Evolutionary conservation across 2,329 filamentous ascomycete species (phyloP).

Genomic region (Epichloe bromicola): DNA sequence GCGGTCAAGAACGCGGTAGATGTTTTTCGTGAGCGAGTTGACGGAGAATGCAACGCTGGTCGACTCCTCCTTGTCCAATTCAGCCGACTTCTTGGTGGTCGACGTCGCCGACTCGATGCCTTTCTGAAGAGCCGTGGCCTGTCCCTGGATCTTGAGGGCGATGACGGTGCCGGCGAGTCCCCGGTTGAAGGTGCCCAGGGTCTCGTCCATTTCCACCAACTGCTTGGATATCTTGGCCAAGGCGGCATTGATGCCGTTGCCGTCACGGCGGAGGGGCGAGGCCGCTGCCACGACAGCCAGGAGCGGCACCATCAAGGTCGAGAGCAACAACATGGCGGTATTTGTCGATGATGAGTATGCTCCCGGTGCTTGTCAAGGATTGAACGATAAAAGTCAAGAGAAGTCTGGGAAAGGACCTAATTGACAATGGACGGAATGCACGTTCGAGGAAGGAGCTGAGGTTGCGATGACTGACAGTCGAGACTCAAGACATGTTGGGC

Average conservation of each 20-base stretch:
- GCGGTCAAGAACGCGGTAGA: slow-evolving; percentile 1
- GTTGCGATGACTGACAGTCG: too few relatives aligned
- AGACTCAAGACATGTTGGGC: too few relatives aligned
- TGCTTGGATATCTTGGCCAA: neutral
- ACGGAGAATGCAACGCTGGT: neutral
- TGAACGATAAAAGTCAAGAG: too few relatives aligned
- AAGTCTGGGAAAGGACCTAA: too few relatives aligned
- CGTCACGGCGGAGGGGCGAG: neutral
- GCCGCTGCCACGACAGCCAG: neutral
- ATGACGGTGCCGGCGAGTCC: neutral
- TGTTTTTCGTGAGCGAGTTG: neutral
- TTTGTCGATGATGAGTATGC: neutral
- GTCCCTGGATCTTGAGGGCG: neutral
- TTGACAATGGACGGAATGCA: too few relatives aligned
- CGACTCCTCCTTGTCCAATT: neutral
- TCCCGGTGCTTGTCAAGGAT: too few relatives aligned
- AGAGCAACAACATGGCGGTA: neutral
- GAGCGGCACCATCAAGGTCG: neutral
- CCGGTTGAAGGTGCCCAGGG: neutral
- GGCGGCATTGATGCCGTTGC: neutral
- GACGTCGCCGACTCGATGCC: neutral
- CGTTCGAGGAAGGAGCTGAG: too few relatives aligned
- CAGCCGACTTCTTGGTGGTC: neutral
- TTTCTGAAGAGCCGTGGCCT: neutral
- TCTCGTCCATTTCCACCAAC: neutral